Conservation (phyloP, 257 asterid species). For the Solanum bukasovii region DNA sequence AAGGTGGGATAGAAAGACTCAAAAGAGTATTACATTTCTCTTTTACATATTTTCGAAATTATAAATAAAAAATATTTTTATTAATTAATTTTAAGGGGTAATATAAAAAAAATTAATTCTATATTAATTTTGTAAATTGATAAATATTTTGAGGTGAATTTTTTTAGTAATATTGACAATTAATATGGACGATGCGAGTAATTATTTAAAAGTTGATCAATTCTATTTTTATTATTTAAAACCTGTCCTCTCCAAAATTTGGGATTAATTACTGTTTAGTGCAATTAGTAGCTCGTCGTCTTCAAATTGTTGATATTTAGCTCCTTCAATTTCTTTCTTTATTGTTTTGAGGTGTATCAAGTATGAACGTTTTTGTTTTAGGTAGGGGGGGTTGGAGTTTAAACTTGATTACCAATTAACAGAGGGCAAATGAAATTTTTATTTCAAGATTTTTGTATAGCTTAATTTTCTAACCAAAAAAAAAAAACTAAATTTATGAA, state of each 20-base stretch:
- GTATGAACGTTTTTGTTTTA: neutral
- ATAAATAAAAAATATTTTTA: neutral
- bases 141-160: neutral
- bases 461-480: neutral
- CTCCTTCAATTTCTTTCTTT: neutral
- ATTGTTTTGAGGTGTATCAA: neutral
- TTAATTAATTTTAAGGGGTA: too few relatives aligned
- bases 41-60: neutral
- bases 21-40: neutral
- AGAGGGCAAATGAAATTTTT: neutral
- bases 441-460: neutral
- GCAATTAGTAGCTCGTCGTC: neutral
- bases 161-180: neutral
- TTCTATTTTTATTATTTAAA: neutral
- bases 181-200: neutral
- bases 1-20: neutral
- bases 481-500: too few relatives aligned
- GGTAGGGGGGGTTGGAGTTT: neutral
- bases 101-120: too few relatives aligned
- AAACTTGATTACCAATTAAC: neutral
- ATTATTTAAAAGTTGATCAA: neutral
- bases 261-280: neutral
- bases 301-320: neutral
- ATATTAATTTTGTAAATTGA: too few relatives aligned
- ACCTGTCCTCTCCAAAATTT: neutral